A percentile compares a stretch with the other conserved stretches of the same genome.
These are phyloP conservation scores for Vaccinium darrowii DNA, from an alignment of 148 eudicot species.

Conservation along the genomic window DNA sequence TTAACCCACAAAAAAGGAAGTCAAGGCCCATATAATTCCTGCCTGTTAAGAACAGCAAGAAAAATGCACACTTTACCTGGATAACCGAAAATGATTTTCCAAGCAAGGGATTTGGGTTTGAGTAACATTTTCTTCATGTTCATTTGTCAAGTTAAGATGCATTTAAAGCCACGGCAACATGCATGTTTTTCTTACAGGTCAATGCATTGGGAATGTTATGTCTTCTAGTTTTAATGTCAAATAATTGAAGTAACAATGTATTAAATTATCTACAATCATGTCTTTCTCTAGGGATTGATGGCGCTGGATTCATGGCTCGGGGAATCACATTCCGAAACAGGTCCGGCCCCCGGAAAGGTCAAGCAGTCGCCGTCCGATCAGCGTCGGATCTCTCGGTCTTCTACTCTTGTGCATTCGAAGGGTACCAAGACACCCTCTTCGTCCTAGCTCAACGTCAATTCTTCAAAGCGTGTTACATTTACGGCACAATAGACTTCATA, in stretches of 20 bases:
- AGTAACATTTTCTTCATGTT: background rate
- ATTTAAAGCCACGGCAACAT: background rate
- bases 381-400: conserved; percentile 25
- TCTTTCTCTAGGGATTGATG: conserved; percentile 18
- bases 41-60: background rate
- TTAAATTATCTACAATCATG: background rate
- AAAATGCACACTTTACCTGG: background rate
- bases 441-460: conserved; percentile 26
- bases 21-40: too few relatives aligned
- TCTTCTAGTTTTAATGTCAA: background rate
- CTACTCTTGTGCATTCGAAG: conserved; percentile 22
- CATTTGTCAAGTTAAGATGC: background rate
- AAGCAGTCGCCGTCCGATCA: conserved; percentile 28
- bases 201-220: background rate
- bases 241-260: background rate
- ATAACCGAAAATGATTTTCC: background rate
- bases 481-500: conserved; percentile 23
- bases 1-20: too few relatives aligned
- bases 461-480: conserved; percentile 23
- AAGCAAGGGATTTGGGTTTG: background rate
- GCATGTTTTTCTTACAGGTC: background rate
- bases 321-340: conserved; percentile 28
- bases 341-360: conserved; percentile 22
- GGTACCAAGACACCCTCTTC: conserved; percentile 30
- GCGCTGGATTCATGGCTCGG: conserved; percentile 24